Percentiles rank a stretch among this genome's conserved stretches.
phyloP scores from a whole-genome alignment of 495 filamentous ascomycete species.

The Clohesyomyces aquaticus region DNA sequence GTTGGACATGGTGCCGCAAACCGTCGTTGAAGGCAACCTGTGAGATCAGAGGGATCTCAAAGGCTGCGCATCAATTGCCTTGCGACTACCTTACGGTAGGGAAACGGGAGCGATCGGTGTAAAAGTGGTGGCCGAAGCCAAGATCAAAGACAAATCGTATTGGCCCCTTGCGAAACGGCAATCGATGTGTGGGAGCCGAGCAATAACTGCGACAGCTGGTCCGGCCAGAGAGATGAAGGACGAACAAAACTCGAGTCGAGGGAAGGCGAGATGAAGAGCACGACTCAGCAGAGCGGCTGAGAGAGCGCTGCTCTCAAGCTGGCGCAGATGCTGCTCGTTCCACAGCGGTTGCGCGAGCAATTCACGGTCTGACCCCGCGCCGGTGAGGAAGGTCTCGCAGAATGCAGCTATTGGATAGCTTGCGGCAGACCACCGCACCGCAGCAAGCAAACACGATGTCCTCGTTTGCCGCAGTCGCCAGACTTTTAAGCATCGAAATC shows the following conservation, averaged over 20 bases:
- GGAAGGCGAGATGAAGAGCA: conserved; percentile 31
- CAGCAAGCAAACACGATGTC: conserved; percentile 16
- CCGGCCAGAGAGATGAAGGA: conserved; percentile 25
- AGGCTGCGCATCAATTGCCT: conserved; percentile 27
- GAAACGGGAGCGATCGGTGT: conserved; percentile 11
- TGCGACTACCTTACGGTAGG: conserved; percentile 24
- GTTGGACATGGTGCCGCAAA: conserved; percentile 23
- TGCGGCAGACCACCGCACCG: conserved; percentile 26
- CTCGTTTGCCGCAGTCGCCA: not conserved
- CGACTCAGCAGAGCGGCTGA: conserved; percentile 5
- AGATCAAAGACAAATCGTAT: conserved; percentile 12
- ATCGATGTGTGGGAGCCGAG: conserved; percentile 1
- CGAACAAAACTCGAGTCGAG: conserved; percentile 22
- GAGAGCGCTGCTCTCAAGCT: conserved; percentile 9
- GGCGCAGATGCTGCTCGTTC: conserved; percentile 16
- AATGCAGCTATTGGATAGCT: conserved; percentile 19
- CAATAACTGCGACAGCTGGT: conserved; percentile 15
- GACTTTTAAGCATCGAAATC: conserved; percentile 1
- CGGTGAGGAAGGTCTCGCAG: conserved; percentile 20
- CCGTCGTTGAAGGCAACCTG: not conserved
- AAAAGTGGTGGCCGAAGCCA: conserved; percentile 4
- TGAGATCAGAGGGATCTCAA: conserved; percentile 14
- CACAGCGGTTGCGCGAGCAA: conserved; percentile 16
- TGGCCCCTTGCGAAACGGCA: conserved; percentile 3
- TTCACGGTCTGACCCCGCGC: conserved; percentile 28